Evolutionary conservation across 2,329 filamentous ascomycete genomes (phyloP), one percentile per base, ranked within the genome.

Genomic region (Talaromyces sp.): DNA sequence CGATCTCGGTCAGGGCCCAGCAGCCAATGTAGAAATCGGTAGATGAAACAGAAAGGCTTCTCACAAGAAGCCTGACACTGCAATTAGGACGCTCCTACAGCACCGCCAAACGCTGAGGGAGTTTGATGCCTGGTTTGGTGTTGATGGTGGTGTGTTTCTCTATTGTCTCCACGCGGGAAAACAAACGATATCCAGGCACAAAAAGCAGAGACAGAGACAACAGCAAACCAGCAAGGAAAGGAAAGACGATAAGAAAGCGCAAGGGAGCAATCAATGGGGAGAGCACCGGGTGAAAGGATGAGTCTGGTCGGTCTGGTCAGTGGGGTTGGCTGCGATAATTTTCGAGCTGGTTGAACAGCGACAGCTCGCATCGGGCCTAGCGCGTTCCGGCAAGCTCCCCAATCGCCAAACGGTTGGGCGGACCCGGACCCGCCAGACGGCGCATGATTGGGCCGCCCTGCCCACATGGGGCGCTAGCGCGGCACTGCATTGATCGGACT

Each of bases 351-450:
- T 72, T 72, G 70, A 72, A 70, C 62, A 61, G 51, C 61, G 68
- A 62, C 46, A 62, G 65, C 59, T 70, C 69, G 54, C 64, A 75
- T 69, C 21, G 14, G 72, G 74, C 63, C 68, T 75, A 72, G 73
- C 66, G 68, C 57, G 59, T 56, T 59, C 57, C 52, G 61, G 61
- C 54, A 32, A 64, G 58, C 64, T 65, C 71, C 71, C 71, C 72
- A 72, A 70, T 70, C 65, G 63, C 66, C 64, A 69, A 72, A 72
- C 63, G 69, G 72, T 73, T 74, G 73, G 70, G 71, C 67, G 69
- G 67, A 65, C 62, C 64, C 63, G 55, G 53, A 43, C 35, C n/a
- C 31, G 9, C n/a, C 24, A 1, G n/a, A 1, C 55, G 50, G 53
- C 17, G 35, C 5, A 17, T 62, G 57, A 63, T 51, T 59, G 57